Evolutionary conservation across 768 basidiomycete genomes (phyloP).

Genomic region (Nidula microcarpa): DNA sequence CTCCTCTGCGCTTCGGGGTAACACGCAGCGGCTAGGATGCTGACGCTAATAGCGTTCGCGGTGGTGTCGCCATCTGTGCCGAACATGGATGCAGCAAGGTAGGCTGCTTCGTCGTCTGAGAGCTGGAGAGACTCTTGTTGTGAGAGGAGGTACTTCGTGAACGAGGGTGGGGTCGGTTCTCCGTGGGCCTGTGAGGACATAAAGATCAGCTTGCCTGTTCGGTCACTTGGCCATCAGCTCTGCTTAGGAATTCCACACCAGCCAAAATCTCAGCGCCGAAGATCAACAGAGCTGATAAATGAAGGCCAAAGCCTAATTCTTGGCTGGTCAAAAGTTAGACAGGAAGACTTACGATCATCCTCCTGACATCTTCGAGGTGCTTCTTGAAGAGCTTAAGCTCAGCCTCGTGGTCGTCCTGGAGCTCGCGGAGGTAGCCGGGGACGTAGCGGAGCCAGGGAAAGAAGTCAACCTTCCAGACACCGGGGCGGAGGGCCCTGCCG

Average conservation of each 20-base stretch:
- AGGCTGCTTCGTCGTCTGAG: slow-evolving; percentile 55
- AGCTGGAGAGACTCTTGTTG: slow-evolving; percentile 51
- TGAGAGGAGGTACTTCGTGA: slow-evolving; percentile 56
- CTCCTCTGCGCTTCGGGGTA: slow-evolving; percentile 48
- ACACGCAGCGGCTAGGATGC: slow-evolving; percentile 55
- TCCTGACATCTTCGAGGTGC: slow-evolving; percentile 43
- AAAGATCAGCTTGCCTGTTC: not conserved
- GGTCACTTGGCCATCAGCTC: no score
- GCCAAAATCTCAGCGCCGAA: no score
- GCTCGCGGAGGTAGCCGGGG: slow-evolving; percentile 58
- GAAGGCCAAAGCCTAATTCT: no score
- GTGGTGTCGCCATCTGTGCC: slow-evolving; percentile 68
- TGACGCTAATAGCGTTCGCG: slow-evolving; percentile 52
- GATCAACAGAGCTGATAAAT: no score
- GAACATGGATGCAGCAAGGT: slow-evolving; percentile 62
- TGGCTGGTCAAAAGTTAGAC: not conserved
- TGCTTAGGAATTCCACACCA: no score
- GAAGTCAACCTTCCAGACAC: slow-evolving; percentile 45
- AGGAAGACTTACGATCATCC: slow-evolving; percentile 33
- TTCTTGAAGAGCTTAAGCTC: slow-evolving; percentile 53
- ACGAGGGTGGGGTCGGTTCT: slow-evolving; percentile 39
- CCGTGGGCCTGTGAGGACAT: slow-evolving; percentile 19
- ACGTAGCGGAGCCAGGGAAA: slow-evolving; percentile 39
- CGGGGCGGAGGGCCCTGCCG: slow-evolving; percentile 39
- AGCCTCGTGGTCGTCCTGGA: slow-evolving; percentile 52